Base-by-base conservation (phyloP, 805 yeast species). In the Ogataea glucozyma region DNA sequence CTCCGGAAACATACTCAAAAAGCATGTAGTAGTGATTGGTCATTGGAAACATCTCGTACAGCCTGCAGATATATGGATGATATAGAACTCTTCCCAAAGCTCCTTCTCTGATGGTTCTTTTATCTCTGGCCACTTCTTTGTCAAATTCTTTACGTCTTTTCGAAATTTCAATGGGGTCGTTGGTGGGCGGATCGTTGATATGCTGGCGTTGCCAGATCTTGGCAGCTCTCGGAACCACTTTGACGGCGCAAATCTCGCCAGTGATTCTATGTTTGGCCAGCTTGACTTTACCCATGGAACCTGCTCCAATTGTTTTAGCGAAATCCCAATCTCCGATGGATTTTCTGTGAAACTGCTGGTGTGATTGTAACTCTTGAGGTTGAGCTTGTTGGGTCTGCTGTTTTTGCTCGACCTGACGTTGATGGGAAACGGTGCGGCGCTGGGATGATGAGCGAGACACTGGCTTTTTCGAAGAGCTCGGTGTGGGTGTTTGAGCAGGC, bases 201-300 rank as follows among this genome's bases (percentile, higher is more conserved):
- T 85, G 90, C 29, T 81, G 83, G 48, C 89, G 71, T 50, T 81
- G 81, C 66, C 84, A 86, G 8, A 84, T 69, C 53, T 80, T 84
- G 5, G 88, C 84, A 6, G 97, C 97, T 53, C 95, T 72, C 19
- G 96, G 95, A 27, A 91, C 93, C 42, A 91, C 90, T 62, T 91
- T 91, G 20, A 91, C 90, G 0, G 95, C 95, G 67, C 97, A 91
- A 11, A 88, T 75, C 54, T 87, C 90, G 47, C 77, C 79, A 1
- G 97, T 88, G 26, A 79, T 65, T 52, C 85, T 78, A 67, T 90
- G 96, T 56, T 80, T 83, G 1, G 98, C 98, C 29, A 93, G 72
- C 67, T 93, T 93, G 38, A 93, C 99, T 64, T 91, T 95, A 46
- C 99, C 99, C 99, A 93, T 93, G 0, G 97, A 88, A 3, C 99